These are phyloP conservation scores for Starmerella cellae DNA, from an alignment of 805 yeast genomes.

Conservation along the genomic window DNA sequence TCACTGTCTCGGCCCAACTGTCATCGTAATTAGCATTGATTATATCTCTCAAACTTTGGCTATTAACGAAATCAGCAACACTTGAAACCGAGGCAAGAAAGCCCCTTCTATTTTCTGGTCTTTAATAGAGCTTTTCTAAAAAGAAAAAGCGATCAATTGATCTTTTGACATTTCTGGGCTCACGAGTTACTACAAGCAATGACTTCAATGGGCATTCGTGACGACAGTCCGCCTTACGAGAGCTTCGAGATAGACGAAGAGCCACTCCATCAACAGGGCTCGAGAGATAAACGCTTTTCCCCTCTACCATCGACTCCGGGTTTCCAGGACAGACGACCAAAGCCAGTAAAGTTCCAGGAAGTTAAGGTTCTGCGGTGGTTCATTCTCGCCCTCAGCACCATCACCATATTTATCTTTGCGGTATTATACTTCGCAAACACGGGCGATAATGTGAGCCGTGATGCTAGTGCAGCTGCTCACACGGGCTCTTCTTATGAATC, in stretches of 20 bases:
- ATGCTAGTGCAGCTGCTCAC: slow-evolving; percentile 27
- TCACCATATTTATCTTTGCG: slow-evolving; percentile 5
- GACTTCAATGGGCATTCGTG: no score
- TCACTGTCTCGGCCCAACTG: no score
- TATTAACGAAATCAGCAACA: no score
- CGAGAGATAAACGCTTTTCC: not conserved
- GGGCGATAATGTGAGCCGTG: slow-evolving; percentile 10
- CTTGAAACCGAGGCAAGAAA: no score
- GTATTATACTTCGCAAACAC: slow-evolving; percentile 6
- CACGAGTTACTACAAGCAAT: no score
- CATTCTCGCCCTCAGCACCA: slow-evolving; percentile 1
- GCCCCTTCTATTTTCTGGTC: no score
- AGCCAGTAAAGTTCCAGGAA: slow-evolving; percentile 3
- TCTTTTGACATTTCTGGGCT: no score
- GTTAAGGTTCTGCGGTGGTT: slow-evolving; percentile 13
- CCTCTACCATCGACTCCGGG: not conserved
- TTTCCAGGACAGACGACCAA: not conserved
- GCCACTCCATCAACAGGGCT: not conserved
- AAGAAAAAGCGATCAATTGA: no score
- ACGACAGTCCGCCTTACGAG: not conserved
- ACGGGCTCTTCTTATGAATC: slow-evolving; percentile 27
- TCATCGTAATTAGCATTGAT: no score
- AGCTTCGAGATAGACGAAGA: slow-evolving; percentile 7
- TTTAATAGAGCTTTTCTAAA: no score
- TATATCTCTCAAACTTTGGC: no score